phyloP scores from a whole-genome alignment of 2,329 filamentous ascomycete genomes.

The Oidium heveae region DNA sequence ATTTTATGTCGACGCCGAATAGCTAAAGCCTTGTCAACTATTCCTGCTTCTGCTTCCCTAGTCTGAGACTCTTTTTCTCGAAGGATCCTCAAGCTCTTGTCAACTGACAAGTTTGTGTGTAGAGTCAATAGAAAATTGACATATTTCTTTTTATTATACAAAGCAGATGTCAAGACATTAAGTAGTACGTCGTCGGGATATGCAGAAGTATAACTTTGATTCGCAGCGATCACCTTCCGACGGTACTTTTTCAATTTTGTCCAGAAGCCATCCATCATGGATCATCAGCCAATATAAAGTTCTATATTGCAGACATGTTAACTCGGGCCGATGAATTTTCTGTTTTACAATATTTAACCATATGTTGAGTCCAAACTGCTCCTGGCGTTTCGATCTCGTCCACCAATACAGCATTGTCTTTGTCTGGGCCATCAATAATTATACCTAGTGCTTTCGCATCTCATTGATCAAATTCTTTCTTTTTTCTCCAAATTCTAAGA shows the following conservation, averaged over 20 bases:
- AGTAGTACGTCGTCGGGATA: neutral
- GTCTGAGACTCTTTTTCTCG: neutral
- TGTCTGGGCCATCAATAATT: neutral
- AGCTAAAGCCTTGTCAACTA: neutral
- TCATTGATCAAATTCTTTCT: neutral
- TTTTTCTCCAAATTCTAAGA: neutral
- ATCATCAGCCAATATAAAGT: neutral
- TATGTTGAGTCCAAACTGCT: neutral
- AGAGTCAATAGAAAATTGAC: neutral
- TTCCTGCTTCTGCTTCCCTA: neutral
- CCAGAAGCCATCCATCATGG: neutral
- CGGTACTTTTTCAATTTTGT: neutral
- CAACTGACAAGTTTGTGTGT: neutral
- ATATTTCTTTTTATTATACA: neutral
- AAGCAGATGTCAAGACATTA: neutral
- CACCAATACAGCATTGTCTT: neutral
- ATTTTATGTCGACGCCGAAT: neutral
- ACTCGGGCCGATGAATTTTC: neutral
- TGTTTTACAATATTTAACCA: neutral
- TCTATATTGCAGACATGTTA: neutral
- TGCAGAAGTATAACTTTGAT: neutral
- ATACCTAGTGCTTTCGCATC: neutral
- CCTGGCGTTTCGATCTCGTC: neutral
- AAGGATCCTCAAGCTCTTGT: neutral
- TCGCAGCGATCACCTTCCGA: neutral